phyloP scores from a whole-genome alignment of 2,329 filamentous ascomycete species.

The Xylaria digitata region DNA sequence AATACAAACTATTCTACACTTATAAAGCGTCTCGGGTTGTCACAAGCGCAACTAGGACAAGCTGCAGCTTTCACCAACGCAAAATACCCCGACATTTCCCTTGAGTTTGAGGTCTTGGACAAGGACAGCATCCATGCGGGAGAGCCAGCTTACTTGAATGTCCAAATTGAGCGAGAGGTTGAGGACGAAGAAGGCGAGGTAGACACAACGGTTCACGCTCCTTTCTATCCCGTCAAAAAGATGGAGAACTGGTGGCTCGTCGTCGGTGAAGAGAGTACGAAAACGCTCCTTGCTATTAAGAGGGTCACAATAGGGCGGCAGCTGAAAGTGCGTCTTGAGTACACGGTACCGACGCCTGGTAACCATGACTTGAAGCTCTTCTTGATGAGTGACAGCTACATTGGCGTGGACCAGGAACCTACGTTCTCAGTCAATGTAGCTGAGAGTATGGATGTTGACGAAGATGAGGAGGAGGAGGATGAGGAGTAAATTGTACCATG shows the following conservation, averaged over 20 bases:
- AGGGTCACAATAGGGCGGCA: slow-evolving; percentile 86
- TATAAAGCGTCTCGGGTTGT: slow-evolving; percentile 80
- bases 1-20: slow-evolving; percentile 84
- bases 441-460: slow-evolving; percentile 95
- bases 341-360: slow-evolving; percentile 85
- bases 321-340: slow-evolving; percentile 84
- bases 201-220: slow-evolving; percentile 89
- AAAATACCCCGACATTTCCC: slow-evolving; percentile 93
- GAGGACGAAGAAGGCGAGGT: slow-evolving; percentile 75
- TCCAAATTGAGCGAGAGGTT: slow-evolving; percentile 86
- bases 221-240: slow-evolving; percentile 92
- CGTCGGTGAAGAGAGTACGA: slow-evolving; percentile 90
- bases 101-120: slow-evolving; percentile 88
- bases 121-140: slow-evolving; percentile 82
- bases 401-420: slow-evolving; percentile 96
- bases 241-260: slow-evolving; percentile 99
- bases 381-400: slow-evolving; percentile 96
- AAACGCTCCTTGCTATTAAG: slow-evolving; percentile 92
- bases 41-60: slow-evolving; percentile 83
- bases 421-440: slow-evolving; percentile 85
- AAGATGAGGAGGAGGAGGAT: slow-evolving; percentile 83
- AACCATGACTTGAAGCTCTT: slow-evolving; percentile 90
- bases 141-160: slow-evolving; percentile 81
- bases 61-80: slow-evolving; percentile 96
- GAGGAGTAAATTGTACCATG: slow-evolving; percentile 54